Base-by-base conservation (phyloP, 225 moss, liverwort and hornwort species). In the Marchantia paleacea region DNA sequence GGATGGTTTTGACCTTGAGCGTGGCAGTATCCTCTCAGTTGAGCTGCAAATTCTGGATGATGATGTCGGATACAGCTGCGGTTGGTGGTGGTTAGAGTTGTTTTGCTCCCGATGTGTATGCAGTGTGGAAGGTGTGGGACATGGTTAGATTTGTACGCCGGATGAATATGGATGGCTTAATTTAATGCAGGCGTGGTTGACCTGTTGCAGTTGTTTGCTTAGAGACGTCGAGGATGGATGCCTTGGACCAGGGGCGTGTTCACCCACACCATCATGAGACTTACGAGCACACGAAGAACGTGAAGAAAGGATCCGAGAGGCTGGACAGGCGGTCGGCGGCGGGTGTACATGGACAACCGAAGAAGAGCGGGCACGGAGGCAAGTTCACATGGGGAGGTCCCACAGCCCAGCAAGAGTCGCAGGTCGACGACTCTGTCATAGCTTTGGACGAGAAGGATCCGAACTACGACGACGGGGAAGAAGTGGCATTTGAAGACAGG, bases 351-450 rank as follows among this genome's bases (percentile, higher is more conserved):
- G 87, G 87, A 24, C 79, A 49, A 0, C 88, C 87, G 19, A 93
- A 91, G 83, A 91, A 91, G 77, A 84, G 83, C 11, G 93, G 93
- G 9, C 91, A 91, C 11, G 93, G 93, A 8, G 91, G 93, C 5
- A 90, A 87, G 48, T 93, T 73, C 53, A 93, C 93, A 0, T 55
- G 91, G 53, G 87, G 77, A n/a, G 91, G 93, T 10, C 82, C 91
- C 0, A 70, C 73, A 6, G 16, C 12, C 1, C 81, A 80, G 10
- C 62, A 78, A 13, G 90, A 88, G 58, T 10, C 9, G 3, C 62
- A 80, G 13, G 90, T 83, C 66, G 82, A 84, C 26, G 69, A 68
- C 52, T 11, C 47, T 1, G 85, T 85, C 0, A 52, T 84, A 0
- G 88, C 88, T 0, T 61, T 91, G 79, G 93, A 93, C 74, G 62